Percentiles rank a stretch among this genome's conserved stretches.
Evolutionary conservation across 2,329 filamentous ascomycete genomes (phyloP).

Genomic region (Paradendryphiella salina): DNA sequence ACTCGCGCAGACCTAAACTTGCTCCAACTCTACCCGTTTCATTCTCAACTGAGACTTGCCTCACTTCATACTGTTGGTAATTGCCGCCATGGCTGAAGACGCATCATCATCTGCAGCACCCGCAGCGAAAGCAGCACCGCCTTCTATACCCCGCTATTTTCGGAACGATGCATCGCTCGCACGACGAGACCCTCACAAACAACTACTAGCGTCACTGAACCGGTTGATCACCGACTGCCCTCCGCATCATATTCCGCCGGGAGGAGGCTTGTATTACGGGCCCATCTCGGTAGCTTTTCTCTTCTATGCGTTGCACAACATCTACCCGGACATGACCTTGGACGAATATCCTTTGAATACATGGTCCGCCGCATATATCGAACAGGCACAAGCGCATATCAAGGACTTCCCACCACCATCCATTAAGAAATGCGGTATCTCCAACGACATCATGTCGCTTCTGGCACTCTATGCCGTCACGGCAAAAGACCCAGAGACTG

Average conservation of each 20-base stretch:
- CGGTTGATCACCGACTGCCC: slow-evolving; percentile 55
- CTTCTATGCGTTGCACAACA: slow-evolving; percentile 54
- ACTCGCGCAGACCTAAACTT: slow-evolving; percentile 5
- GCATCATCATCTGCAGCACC: slow-evolving; percentile 17
- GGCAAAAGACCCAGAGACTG: slow-evolving; percentile 55
- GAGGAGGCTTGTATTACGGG: slow-evolving; percentile 56
- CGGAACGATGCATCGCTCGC: slow-evolving; percentile 46
- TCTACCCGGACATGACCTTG: slow-evolving; percentile 54
- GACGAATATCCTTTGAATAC: slow-evolving; percentile 53
- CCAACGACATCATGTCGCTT: slow-evolving; percentile 56
- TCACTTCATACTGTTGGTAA: not conserved
- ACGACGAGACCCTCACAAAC: slow-evolving; percentile 53
- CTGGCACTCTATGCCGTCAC: slow-evolving; percentile 56
- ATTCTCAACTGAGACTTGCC: slow-evolving; percentile 1
- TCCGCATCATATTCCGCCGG: slow-evolving; percentile 51
- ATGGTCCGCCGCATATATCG: slow-evolving; percentile 56
- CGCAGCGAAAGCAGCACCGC: slow-evolving; percentile 24
- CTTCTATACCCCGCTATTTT: slow-evolving; percentile 48
- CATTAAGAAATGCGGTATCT: slow-evolving; percentile 53
- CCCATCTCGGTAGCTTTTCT: slow-evolving; percentile 55
- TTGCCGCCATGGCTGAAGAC: slow-evolving; percentile 35
- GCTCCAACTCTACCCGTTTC: slow-evolving; percentile 6
- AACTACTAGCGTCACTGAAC: slow-evolving; percentile 55
- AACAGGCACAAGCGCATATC: slow-evolving; percentile 55
- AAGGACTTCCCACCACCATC: slow-evolving; percentile 53